A percentile compares a stretch with the other conserved stretches of the same genome.
These are phyloP conservation scores for Aspergillus melleus DNA, from an alignment of 2,329 filamentous ascomycete genomes.

Conservation along the genomic window DNA sequence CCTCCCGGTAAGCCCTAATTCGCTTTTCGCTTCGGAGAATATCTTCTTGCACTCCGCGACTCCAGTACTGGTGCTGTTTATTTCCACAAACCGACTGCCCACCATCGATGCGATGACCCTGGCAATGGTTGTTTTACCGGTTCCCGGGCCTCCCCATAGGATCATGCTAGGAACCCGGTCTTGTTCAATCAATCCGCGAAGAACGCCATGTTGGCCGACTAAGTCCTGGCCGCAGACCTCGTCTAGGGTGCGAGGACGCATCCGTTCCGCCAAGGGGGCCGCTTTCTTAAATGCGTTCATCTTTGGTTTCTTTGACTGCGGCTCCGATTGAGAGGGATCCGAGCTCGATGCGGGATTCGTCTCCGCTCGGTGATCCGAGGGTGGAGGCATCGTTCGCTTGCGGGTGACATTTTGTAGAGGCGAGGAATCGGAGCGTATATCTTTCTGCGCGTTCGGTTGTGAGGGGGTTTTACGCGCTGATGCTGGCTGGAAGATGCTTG, in stretches of 20 bases:
- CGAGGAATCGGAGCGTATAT: slow-evolving; percentile 22
- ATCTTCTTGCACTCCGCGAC: slow-evolving; percentile 91
- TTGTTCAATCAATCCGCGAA: slow-evolving; percentile 81
- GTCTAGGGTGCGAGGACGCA: slow-evolving; percentile 81
- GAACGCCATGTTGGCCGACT: slow-evolving; percentile 78
- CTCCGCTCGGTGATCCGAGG: slow-evolving; percentile 23
- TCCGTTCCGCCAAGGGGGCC: slow-evolving; percentile 87
- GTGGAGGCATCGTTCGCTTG: slow-evolving; percentile 34
- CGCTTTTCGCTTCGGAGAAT: slow-evolving; percentile 79
- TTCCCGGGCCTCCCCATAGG: slow-evolving; percentile 63
- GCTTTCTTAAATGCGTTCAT: slow-evolving; percentile 63
- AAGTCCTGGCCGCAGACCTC: slow-evolving; percentile 90
- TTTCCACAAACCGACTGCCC: slow-evolving; percentile 86
- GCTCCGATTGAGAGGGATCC: slow-evolving; percentile 34
- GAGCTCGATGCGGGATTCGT: slow-evolving; percentile 19
- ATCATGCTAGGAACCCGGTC: slow-evolving; percentile 93
- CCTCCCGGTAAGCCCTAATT: slow-evolving; percentile 75
- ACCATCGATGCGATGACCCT: slow-evolving; percentile 82
- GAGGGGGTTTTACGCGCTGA: slow-evolving; percentile 44
- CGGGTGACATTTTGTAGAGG: slow-evolving; percentile 28
- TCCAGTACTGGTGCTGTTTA: slow-evolving; percentile 87
- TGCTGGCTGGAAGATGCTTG: slow-evolving; percentile 58
- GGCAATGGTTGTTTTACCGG: slow-evolving; percentile 69
- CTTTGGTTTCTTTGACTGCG: slow-evolving; percentile 65
- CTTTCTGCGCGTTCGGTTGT: slow-evolving; percentile 25